A percentile compares a stretch with the other conserved stretches of the same genome.
These are phyloP conservation scores for Hemileccinum impolitum DNA, from an alignment of 768 basidiomycete species.

Conservation along the genomic window DNA sequence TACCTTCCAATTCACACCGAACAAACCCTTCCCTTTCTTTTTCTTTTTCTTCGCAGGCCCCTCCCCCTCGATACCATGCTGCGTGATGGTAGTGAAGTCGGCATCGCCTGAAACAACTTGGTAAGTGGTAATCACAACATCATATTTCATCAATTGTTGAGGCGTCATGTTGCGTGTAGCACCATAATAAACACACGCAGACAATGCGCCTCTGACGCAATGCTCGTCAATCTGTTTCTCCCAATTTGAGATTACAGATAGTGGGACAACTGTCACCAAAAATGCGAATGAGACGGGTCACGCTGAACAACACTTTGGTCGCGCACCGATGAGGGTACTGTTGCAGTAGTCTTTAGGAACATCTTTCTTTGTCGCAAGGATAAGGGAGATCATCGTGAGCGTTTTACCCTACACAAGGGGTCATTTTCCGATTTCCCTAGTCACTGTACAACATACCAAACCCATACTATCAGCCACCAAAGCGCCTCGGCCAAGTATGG, in stretches of 20 bases:
- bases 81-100: constrained; percentile 18
- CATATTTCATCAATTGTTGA: constrained; percentile 59
- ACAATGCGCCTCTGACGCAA: constrained; percentile 49
- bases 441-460: constrained; percentile 32
- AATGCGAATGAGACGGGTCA: constrained; percentile 1
- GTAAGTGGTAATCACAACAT: constrained; percentile 84
- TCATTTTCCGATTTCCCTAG: constrained; percentile 2
- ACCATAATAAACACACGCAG: constrained; percentile 69
- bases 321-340: constrained; percentile 75
- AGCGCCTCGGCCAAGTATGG: constrained; percentile 77
- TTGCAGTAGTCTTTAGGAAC: constrained; percentile 52
- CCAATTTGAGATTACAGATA: constrained; percentile 87
- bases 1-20: constrained; percentile 81
- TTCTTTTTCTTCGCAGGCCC: constrained; percentile 51
- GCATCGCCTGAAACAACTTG: constrained; percentile 63
- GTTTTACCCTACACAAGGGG: constrained; percentile 72
- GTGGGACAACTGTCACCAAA: constrained; percentile 58
- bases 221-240: constrained; percentile 82
- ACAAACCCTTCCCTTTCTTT: constrained; percentile 55
- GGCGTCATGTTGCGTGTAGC: constrained; percentile 56
- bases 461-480: constrained; percentile 92
- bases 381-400: constrained; percentile 78
- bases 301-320: neutral
- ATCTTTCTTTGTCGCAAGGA: constrained; percentile 74
- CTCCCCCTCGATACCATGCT: constrained; percentile 14